These are phyloP conservation scores for Dothideomycetidae sp. DNA, from an alignment of 2,329 filamentous ascomycete species.

Conservation along the genomic window DNA sequence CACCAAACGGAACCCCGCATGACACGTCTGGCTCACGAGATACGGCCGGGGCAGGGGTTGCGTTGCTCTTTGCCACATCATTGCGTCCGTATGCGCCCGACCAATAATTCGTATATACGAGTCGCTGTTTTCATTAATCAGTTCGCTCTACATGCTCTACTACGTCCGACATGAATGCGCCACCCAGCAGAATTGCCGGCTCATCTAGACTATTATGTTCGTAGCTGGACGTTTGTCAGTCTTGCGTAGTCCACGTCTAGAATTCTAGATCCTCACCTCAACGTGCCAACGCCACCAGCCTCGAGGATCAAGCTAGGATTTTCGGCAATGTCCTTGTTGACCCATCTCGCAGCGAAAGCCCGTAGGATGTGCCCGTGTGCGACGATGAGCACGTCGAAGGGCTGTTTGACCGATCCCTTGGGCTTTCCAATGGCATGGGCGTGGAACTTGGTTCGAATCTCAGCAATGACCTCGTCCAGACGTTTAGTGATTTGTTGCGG, in stretches of 20 bases:
- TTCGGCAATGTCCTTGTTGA: conserved; percentile 55
- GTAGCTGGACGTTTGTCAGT: conserved; percentile 23
- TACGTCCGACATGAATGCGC: conserved; percentile 37
- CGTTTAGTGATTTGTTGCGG: conserved; percentile 59
- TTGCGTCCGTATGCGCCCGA: too few relatives aligned
- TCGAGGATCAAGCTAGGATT: conserved; percentile 74
- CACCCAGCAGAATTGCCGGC: conserved; percentile 37
- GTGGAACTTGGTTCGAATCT: conserved; percentile 47
- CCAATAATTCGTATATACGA: too few relatives aligned
- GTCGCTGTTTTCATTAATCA: too few relatives aligned
- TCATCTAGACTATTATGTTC: conserved; percentile 36
- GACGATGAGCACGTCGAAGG: conserved; percentile 60
- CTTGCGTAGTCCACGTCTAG: neutral
- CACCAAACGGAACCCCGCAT: too few relatives aligned
- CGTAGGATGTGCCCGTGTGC: conserved; percentile 83
- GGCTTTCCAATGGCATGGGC: conserved; percentile 38
- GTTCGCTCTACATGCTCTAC: conserved; percentile 28
- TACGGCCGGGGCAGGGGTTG: too few relatives aligned
- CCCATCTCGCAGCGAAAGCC: conserved; percentile 80
- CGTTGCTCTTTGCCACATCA: too few relatives aligned
- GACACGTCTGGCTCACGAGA: too few relatives aligned
- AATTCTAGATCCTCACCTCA: conserved; percentile 24
- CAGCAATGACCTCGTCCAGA: conserved; percentile 60
- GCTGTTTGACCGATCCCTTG: conserved; percentile 23
- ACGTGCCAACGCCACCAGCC: conserved; percentile 37